A percentile compares a stretch with the other conserved stretches of the same genome.
Conservation (phyloP, 2,329 filamentous ascomycete species). For the Ophiostoma triangulosporum region DNA sequence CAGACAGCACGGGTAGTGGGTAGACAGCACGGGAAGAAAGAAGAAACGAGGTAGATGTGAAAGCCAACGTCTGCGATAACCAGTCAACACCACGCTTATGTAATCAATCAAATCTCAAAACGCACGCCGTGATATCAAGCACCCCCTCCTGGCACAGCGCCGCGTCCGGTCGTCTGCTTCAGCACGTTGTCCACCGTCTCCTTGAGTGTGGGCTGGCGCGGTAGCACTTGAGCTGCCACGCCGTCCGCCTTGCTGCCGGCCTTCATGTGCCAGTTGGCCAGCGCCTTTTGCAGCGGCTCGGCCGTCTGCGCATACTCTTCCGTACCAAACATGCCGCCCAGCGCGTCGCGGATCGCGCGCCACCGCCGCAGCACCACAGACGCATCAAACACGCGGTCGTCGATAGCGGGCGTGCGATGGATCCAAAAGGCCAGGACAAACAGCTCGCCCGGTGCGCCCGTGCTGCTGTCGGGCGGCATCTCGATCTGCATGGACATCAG, state of each 20-base stretch:
- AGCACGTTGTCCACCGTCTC: slow-evolving; percentile 22
- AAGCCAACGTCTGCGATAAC: no score
- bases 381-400: slow-evolving; percentile 12
- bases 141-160: not conserved
- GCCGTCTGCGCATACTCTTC: not conserved
- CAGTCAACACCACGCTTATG: not conserved
- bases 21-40: no score
- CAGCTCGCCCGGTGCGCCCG: slow-evolving; percentile 16
- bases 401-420: slow-evolving; percentile 22
- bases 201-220: slow-evolving; percentile 28
- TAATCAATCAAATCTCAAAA: no score
- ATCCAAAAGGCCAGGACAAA: slow-evolving; percentile 40
- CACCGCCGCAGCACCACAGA: slow-evolving; percentile 28
- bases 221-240: not conserved
- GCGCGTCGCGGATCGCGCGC: slow-evolving; percentile 18
- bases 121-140: no score
- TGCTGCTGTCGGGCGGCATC: not conserved
- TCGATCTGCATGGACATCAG: slow-evolving; percentile 21
- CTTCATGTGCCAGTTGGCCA: not conserved
- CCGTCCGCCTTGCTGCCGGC: not conserved
- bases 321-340: slow-evolving; percentile 21
- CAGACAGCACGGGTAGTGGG: no score
- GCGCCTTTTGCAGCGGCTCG: not conserved
- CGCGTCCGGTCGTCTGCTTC: not conserved
- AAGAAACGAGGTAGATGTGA: no score